Conservation (phyloP, 2,329 filamentous ascomycete species). For the Macrophomina phaseolina region DNA sequence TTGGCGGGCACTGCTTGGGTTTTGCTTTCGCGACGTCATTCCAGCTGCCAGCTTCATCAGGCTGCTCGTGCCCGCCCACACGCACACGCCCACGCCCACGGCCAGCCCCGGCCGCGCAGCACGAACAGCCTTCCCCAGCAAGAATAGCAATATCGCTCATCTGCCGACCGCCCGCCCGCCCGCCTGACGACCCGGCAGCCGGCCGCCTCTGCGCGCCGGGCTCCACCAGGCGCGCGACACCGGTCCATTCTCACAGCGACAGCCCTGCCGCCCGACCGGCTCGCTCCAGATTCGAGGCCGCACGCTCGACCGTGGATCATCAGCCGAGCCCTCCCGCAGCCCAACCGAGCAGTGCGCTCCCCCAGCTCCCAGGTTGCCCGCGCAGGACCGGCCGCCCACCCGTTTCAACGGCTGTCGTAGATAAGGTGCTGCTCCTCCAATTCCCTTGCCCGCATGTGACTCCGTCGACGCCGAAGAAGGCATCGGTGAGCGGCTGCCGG, state of each 20-base stretch:
- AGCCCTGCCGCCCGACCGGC: conserved; percentile 5
- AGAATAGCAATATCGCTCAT: not conserved
- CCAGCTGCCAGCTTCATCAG: conserved; percentile 8
- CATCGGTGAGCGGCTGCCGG: conserved; percentile 10
- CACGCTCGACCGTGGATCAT: not conserved
- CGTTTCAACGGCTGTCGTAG: conserved; percentile 19
- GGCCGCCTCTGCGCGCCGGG: not conserved
- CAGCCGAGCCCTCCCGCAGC: conserved; percentile 15
- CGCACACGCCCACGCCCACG: not conserved
- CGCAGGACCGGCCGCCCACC: conserved; percentile 9
- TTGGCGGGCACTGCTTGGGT: conserved; percentile 16
- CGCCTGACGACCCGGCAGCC: not conserved
- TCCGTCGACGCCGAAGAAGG: not conserved
- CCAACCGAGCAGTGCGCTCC: conserved; percentile 16
- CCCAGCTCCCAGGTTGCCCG: conserved; percentile 12
- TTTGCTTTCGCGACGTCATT: conserved; percentile 12
- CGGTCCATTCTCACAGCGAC: conserved; percentile 6
- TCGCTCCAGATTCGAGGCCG: not conserved
- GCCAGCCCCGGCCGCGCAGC: not conserved
- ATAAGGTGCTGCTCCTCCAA: not conserved
- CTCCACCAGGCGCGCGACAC: not conserved
- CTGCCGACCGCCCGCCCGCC: too few relatives aligned
- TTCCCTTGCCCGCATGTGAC: conserved; percentile 15
- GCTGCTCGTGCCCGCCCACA: too few relatives aligned
- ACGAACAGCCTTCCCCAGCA: not conserved